A percentile compares a stretch with the other conserved stretches of the same genome.
Conservation (phyloP, 1,284 basidiomycete genomes). For the Fomitopsis palustris region DNA sequence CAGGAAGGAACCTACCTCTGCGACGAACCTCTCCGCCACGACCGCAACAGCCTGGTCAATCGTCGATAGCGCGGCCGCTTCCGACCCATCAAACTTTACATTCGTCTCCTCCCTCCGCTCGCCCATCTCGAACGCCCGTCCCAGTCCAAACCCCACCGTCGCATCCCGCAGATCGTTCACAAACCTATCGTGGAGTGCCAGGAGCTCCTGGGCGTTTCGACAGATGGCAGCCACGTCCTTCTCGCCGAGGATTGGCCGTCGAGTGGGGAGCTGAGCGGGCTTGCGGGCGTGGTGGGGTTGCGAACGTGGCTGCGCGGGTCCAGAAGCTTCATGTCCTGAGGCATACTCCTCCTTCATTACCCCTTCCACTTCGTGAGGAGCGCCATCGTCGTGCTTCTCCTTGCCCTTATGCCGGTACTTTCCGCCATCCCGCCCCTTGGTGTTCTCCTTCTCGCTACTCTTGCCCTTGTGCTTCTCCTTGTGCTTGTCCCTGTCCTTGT, state of each 20-base stretch:
- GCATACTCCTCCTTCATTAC: slow-evolving; percentile 11
- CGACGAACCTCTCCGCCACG: slow-evolving; percentile 23
- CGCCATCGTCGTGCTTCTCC: background rate
- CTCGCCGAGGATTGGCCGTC: slow-evolving; percentile 42
- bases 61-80: slow-evolving; percentile 9
- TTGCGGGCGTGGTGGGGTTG: slow-evolving; percentile 29
- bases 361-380: background rate
- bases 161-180: slow-evolving; percentile 57
- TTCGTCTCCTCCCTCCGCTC: slow-evolving; percentile 4
- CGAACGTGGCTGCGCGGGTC: background rate
- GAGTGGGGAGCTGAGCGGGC: slow-evolving; percentile 26
- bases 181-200: slow-evolving; percentile 72
- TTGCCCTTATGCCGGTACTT: background rate
- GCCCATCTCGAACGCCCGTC: slow-evolving; percentile 16
- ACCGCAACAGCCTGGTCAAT: slow-evolving; percentile 24
- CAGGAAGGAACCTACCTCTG: slow-evolving; percentile 20
- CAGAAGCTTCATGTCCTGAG: background rate
- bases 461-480: slow-evolving; percentile 6
- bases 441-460: slow-evolving; percentile 4
- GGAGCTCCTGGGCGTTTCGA: slow-evolving; percentile 73
- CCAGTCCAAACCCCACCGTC: slow-evolving; percentile 48
- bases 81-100: slow-evolving; percentile 5
- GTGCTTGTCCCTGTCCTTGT: slow-evolving; percentile 5
- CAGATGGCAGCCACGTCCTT: slow-evolving; percentile 55
- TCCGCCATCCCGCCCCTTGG: background rate